Base-by-base conservation (phyloP, 176 grass and related monocot species). In the Chrysopogon serrulatus region DNA sequence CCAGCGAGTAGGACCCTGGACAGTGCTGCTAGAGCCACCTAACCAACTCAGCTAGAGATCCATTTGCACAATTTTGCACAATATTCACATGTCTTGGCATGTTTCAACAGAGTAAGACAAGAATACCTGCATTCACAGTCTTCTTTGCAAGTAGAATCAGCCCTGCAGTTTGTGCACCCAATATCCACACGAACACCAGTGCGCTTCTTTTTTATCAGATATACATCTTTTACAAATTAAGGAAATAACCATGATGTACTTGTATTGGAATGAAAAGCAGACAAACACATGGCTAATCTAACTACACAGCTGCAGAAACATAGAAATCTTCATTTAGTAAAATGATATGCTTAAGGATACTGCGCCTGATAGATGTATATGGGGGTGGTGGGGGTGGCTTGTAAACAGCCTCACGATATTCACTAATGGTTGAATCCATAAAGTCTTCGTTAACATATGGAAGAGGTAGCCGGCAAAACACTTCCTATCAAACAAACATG, bases 81-180 rank as follows among this genome's bases (percentile, higher is more conserved):
- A 62, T 54, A 73, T 2, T 47, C 31, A 27, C 8, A 56, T 21
- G 14, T 8, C 3, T 69, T 41, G 27, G 43, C 69, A 45, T 67
- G 45, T 35, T 36, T 59, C 49, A 51, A 42, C 34, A 71, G 44
- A 89, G 30, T 68, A 53, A 84, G 34, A 63, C n/a, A 77, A 64
- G 9, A 65, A 78, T 87, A 98, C 96, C 96, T 92, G 96, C 96
- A 98, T 89, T 98, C 96, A 70, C 96, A 98, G 72, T 95, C 89
- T 65, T 93, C 93, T 86, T 90, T 93, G 80, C 96, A 98, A 56
- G 73, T 91, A 62, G 93, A 98, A 88, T 94, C 89, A 32, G 91
- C 76, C 77, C 71, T 71, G 77, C 96, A 98, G 45, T 91, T 86
- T 41, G 85, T 95, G 85, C 96, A 95, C 35, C 96, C 96, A 74